phyloP scores from a whole-genome alignment of 805 yeast genomes.

The Saccharomycopsis schoenii region DNA sequence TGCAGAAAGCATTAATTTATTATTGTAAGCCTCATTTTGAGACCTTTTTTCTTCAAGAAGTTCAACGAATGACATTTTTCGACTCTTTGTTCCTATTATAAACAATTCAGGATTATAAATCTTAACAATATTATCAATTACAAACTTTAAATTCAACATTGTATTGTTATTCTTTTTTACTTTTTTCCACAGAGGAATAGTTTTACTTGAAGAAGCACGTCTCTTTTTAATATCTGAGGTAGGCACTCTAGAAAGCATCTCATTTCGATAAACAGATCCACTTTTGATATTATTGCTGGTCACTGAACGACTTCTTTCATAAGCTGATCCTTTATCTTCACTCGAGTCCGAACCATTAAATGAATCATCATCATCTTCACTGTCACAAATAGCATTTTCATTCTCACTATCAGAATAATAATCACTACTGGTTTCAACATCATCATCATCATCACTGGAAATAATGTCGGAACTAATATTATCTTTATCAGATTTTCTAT shows the following conservation, averaged over 20 bases:
- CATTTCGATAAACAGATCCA: too few species aligned
- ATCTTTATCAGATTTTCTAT: background rate
- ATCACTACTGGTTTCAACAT: background rate
- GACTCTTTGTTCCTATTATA: slow-evolving; percentile 16
- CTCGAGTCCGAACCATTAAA: background rate
- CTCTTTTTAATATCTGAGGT: background rate
- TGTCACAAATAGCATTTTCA: slow-evolving; percentile 1
- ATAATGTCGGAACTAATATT: background rate
- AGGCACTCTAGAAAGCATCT: background rate
- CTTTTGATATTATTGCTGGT: too few species aligned
- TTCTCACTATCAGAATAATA: slow-evolving; percentile 4
- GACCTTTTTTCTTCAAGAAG: background rate
- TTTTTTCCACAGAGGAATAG: background rate
- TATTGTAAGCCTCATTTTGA: background rate
- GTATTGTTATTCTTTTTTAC: background rate
- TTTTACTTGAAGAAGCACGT: background rate
- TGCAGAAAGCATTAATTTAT: background rate
- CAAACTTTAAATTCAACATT: slow-evolving; percentile 13
- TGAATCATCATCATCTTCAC: background rate
- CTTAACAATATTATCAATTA: slow-evolving; percentile 10
- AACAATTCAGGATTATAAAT: slow-evolving; percentile 14
- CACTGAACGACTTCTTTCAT: background rate
- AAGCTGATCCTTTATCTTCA: background rate
- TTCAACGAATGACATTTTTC: background rate
- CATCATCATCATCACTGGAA: background rate